Base-by-base conservation (phyloP, 2,329 filamentous ascomycete species). In the Nigrograna mackinnonii region DNA sequence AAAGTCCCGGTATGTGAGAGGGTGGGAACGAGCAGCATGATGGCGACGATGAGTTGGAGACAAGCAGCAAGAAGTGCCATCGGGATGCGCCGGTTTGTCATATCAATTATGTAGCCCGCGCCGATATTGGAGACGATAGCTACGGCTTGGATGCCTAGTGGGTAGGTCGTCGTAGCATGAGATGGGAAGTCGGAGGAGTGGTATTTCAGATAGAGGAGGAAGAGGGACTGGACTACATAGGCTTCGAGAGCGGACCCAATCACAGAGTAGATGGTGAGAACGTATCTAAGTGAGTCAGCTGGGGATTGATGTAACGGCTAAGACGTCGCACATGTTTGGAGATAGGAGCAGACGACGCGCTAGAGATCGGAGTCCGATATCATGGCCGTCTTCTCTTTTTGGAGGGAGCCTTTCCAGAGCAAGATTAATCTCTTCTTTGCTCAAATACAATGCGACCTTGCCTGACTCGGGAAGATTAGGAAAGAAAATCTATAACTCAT, bases 111-210 rank as follows among this genome's bases (percentile, higher is more conserved):
- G 37, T 65, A 58, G 14, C 65, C 68, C 18, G 66, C 67, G 2
- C 62, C 49, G 11, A 70, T 59, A 33, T 69, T 68, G 5, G 79
- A 79, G 0, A 77, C 61, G 24, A 83, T 83, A 2, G 79, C 80
- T 0, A 78, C 74, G 0, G 79, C 80, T 0, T 80, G 74, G 0
- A 83, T 75, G 2, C 78, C 79, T 0, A 79, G 76, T 0, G 79
- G 79, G 36, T 82, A 82, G 50, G 80, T 77, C 53, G 82, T 83
- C 9, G 77, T 70, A 49, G 82, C 76, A 1, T 70, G 37, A 0
- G 79, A 67, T 0, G 69, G 55, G 34, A 59, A 58, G 13, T 50
- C 35, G 11, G 33, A 35, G 7, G 49, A 44, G 22, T 59, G 11
- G 18, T 11, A 12, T 33, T 33, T 33, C 2, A 33, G 11, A 9